A percentile compares a stretch with the other conserved stretches of the same genome.
Conservation (phyloP, 1,139 yeast species). For the Taiozyma sp. region DNA sequence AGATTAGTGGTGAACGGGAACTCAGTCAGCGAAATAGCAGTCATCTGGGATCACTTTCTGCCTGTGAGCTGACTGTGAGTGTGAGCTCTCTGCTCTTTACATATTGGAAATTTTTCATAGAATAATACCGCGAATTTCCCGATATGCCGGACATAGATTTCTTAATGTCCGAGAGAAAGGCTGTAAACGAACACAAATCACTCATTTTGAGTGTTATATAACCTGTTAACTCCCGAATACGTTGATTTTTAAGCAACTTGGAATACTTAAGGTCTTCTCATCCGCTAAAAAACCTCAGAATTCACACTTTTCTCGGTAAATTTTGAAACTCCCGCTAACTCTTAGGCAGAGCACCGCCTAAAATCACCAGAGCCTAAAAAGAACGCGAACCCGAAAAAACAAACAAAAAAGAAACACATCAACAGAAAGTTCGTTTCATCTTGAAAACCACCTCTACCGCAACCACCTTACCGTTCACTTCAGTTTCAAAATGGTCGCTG, state of each 20-base stretch:
- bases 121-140: too few species aligned
- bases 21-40: not conserved
- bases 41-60: not conserved
- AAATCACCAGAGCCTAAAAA: too few species aligned
- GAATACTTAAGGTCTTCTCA: too few species aligned
- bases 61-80: not conserved
- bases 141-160: not conserved
- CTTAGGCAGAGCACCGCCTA: too few species aligned
- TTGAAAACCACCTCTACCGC: not conserved
- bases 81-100: not conserved
- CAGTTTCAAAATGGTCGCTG: constrained; percentile 31
- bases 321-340: too few species aligned
- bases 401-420: not conserved
- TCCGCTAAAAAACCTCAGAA: too few species aligned
- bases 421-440: not conserved
- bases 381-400: too few species aligned
- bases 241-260: too few species aligned
- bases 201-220: too few species aligned
- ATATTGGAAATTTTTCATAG: not conserved
- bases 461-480: not conserved
- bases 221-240: too few species aligned
- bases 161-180: not conserved
- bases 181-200: too few species aligned
- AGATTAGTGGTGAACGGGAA: not conserved
- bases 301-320: too few species aligned